Percentiles rank a stretch among this genome's conserved stretches.
Conservation (phyloP, 192 early-diverging fungal genomes). For the Gaertneriomyces sp. region DNA sequence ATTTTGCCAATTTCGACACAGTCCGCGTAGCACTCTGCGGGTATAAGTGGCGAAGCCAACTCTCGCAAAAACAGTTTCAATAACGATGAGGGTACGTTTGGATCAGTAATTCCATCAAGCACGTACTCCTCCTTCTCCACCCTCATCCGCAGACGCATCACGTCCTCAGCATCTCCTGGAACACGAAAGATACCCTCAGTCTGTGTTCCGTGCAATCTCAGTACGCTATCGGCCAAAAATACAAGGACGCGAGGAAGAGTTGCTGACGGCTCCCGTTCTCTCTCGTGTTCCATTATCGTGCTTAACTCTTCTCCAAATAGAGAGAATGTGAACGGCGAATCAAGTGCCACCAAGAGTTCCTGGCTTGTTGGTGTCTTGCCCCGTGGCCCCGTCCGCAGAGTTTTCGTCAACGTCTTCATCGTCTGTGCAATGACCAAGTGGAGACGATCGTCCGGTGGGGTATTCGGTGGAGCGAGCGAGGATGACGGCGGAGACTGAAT, state of each 20-base stretch:
- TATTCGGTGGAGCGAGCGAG: no score
- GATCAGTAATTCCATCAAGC: slow-evolving; percentile 68
- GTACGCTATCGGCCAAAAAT: slow-evolving; percentile 71
- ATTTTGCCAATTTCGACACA: slow-evolving; percentile 64
- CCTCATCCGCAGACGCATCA: slow-evolving; percentile 74
- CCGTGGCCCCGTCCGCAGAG: slow-evolving; percentile 72
- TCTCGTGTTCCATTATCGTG: slow-evolving; percentile 69
- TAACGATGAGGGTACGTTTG: slow-evolving; percentile 87
- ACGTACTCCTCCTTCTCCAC: slow-evolving; percentile 83
- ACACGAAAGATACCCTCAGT: slow-evolving; percentile 97
- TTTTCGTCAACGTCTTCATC: slow-evolving; percentile 58
- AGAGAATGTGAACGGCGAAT: slow-evolving; percentile 78
- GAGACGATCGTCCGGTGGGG: neutral
- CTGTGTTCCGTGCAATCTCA: slow-evolving; percentile 67
- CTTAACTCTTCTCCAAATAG: slow-evolving; percentile 89
- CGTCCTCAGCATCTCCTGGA: slow-evolving; percentile 84
- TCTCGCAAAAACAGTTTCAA: slow-evolving; percentile 94
- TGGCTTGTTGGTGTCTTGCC: slow-evolving; percentile 68
- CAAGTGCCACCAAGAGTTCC: slow-evolving; percentile 68
- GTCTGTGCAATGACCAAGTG: slow-evolving; percentile 37
- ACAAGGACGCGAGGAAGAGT: slow-evolving; percentile 78
- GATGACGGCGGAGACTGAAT: slow-evolving; percentile 32
- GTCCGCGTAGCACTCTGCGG: slow-evolving; percentile 67
- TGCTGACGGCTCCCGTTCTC: slow-evolving; percentile 37
- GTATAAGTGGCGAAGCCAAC: slow-evolving; percentile 85